Percentiles rank a stretch among this genome's conserved stretches.
Evolutionary conservation across 2,329 filamentous ascomycete species (phyloP).

Genomic region (Ophiocordyceps polyrhachis-furcata): DNA sequence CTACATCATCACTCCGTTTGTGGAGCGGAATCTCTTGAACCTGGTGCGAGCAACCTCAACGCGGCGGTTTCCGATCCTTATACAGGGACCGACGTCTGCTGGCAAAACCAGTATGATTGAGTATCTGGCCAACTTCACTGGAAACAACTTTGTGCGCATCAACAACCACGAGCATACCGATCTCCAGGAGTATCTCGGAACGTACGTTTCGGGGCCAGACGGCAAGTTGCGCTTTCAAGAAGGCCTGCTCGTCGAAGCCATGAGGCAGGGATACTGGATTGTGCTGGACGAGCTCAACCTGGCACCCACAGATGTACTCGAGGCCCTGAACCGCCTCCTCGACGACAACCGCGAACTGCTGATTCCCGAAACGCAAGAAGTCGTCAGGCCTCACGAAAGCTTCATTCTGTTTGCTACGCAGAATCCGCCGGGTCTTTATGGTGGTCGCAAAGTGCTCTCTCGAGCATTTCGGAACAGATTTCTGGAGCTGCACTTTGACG

Average conservation of each 20-base stretch:
- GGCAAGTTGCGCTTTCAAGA: conserved; percentile 84
- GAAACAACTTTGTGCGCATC: conserved; percentile 93
- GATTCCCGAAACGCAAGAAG: conserved; percentile 89
- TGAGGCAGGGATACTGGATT: conserved; percentile 91
- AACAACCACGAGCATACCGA: conserved; percentile 99
- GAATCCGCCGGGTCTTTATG: conserved; percentile 89
- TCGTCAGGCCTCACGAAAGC: conserved; percentile 77
- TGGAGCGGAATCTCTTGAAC: conserved; percentile 87
- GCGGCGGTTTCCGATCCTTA: conserved; percentile 74
- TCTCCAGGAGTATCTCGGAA: conserved; percentile 90
- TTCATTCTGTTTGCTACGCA: conserved; percentile 98
- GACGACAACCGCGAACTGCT: conserved; percentile 94
- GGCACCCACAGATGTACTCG: conserved; percentile 88
- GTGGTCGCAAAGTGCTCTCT: conserved; percentile 81
- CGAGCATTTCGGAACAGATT: conserved; percentile 94
- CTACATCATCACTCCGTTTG: conserved; percentile 93
- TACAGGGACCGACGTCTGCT: conserved; percentile 91
- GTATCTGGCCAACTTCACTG: conserved; percentile 88
- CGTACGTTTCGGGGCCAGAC: conserved; percentile 71
- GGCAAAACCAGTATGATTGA: conserved; percentile 99
- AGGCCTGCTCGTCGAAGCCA: conserved; percentile 77
- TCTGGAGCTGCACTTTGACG: conserved; percentile 90
- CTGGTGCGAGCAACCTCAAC: conserved; percentile 87
- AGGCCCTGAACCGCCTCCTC: conserved; percentile 84
- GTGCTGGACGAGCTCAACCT: conserved; percentile 95